Evolutionary conservation across 1,139 yeast species (phyloP).

Genomic region (Candida sp.): DNA sequence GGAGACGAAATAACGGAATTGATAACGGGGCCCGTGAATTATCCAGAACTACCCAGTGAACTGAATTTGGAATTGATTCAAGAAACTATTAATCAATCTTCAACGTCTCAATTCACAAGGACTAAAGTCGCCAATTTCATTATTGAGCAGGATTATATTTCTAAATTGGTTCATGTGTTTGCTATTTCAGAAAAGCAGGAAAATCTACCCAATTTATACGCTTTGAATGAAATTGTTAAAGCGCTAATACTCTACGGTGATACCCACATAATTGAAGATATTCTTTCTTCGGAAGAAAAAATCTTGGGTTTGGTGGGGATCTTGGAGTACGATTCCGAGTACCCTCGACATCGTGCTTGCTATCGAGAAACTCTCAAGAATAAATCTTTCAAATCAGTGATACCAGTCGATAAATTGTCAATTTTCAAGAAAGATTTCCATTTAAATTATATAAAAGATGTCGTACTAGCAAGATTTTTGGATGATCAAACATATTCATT

Average conservation of each 20-base stretch:
- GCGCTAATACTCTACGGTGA: slow-evolving; percentile 71
- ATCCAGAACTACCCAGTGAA: slow-evolving; percentile 58
- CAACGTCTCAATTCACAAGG: slow-evolving; percentile 55
- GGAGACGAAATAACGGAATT: slow-evolving; percentile 63
- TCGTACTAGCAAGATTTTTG: slow-evolving; percentile 71
- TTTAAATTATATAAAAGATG: slow-evolving; percentile 80
- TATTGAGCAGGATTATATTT: slow-evolving; percentile 49
- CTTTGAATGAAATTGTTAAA: slow-evolving; percentile 71
- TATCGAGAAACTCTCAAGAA: slow-evolving; percentile 64
- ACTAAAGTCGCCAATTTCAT: slow-evolving; percentile 50
- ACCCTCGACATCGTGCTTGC: slow-evolving; percentile 73
- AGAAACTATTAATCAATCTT: slow-evolving; percentile 53
- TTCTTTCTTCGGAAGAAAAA: slow-evolving; percentile 55
- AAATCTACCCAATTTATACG: slow-evolving; percentile 52
- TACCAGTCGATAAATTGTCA: slow-evolving; percentile 56
- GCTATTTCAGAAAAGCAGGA: slow-evolving; percentile 50
- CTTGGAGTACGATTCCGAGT: slow-evolving; percentile 90
- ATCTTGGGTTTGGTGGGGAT: slow-evolving; percentile 71
- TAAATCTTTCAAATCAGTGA: slow-evolving; percentile 67
- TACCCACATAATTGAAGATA: slow-evolving; percentile 58
- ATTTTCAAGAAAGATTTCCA: slow-evolving; percentile 74
- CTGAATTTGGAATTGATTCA: slow-evolving; percentile 46
- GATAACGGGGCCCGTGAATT: slow-evolving; percentile 74
- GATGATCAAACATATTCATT: slow-evolving; percentile 77
- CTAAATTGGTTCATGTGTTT: slow-evolving; percentile 51